Conservation (phyloP, 805 yeast genomes). For the Pichia kluyveri region DNA sequence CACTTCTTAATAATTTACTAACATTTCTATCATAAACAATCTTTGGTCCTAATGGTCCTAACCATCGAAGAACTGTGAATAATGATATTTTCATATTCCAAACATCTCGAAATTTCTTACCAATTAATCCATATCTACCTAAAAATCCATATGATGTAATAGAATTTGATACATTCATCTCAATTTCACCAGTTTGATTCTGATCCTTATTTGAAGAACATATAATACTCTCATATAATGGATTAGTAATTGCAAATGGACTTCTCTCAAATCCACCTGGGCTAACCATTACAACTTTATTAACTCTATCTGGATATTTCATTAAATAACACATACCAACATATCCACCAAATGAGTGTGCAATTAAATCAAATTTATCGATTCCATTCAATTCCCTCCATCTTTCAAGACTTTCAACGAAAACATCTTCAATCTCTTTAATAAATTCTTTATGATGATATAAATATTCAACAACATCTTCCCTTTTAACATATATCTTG, state of each 20-base stretch:
- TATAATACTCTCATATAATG: constrained; percentile 13
- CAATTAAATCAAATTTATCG: constrained; percentile 51
- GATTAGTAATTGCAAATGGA: constrained; percentile 47
- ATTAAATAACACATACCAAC: constrained; percentile 50
- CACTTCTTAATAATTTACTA: constrained; percentile 22
- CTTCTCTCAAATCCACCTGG: constrained; percentile 77
- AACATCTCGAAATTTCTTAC: constrained; percentile 26
- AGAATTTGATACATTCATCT: constrained; percentile 28
- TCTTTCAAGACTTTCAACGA: constrained; percentile 48
- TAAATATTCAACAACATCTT: constrained; percentile 15
- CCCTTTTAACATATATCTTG: constrained; percentile 1
- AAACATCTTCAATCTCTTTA: constrained; percentile 42
- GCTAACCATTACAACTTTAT: constrained; percentile 50
- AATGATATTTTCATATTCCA: constrained; percentile 35
- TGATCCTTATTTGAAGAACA: background rate
- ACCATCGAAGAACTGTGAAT: constrained; percentile 39
- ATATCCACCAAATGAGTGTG: constrained; percentile 78
- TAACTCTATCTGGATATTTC: constrained; percentile 45
- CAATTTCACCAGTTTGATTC: constrained; percentile 4
- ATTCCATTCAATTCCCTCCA: constrained; percentile 50
- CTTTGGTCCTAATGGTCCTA: constrained; percentile 31
- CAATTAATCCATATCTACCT: constrained; percentile 37
- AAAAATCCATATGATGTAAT: constrained; percentile 38
- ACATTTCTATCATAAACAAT: constrained; percentile 20
- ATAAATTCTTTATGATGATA: constrained; percentile 31